These are phyloP conservation scores for Cucurbita moschata DNA, from an alignment of 306 rosid species.

Conservation along the genomic window DNA sequence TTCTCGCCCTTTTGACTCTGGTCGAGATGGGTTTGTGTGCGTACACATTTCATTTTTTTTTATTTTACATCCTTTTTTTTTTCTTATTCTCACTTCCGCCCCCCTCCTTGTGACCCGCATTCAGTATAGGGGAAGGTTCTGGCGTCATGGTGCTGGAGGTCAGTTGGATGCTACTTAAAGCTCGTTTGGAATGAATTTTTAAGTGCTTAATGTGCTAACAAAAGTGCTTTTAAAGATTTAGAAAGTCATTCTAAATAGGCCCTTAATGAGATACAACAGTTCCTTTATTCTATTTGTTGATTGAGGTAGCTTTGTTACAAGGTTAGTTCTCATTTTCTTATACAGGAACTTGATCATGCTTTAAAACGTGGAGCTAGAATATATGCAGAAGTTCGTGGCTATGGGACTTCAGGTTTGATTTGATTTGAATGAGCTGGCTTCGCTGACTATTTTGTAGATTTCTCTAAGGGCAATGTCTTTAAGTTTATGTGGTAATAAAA, in stretches of 20 bases:
- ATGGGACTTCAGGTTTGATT: conserved; percentile 78
- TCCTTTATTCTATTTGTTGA: conserved; percentile 7
- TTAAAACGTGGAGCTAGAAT: conserved; percentile 66
- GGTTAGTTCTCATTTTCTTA: conserved; percentile 5
- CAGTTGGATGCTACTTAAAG: conserved; percentile 12
- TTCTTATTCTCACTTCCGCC: neutral
- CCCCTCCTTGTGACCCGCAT: conserved; percentile 12
- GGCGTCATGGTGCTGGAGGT: conserved; percentile 89
- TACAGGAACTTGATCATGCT: conserved; percentile 86
- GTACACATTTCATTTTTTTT: conserved; percentile 15
- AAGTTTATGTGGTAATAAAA: conserved; percentile 13
- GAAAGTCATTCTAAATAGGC: no score
- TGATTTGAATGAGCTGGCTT: neutral
- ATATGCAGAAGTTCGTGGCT: conserved; percentile 86
- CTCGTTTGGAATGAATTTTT: no score
- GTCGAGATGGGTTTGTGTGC: conserved; percentile 93
- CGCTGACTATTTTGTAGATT: neutral
- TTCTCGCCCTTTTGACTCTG: conserved; percentile 75
- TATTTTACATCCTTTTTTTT: neutral
- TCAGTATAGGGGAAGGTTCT: conserved; percentile 87
- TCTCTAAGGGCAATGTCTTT: neutral
- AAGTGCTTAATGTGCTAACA: no score
- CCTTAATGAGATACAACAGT: neutral
- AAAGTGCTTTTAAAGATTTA: no score
- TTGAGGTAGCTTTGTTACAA: neutral